Evolutionary conservation across 331 rosid genomes (phyloP), one percentile per base, ranked within the genome.

Genomic region (Malus hybrid): DNA sequence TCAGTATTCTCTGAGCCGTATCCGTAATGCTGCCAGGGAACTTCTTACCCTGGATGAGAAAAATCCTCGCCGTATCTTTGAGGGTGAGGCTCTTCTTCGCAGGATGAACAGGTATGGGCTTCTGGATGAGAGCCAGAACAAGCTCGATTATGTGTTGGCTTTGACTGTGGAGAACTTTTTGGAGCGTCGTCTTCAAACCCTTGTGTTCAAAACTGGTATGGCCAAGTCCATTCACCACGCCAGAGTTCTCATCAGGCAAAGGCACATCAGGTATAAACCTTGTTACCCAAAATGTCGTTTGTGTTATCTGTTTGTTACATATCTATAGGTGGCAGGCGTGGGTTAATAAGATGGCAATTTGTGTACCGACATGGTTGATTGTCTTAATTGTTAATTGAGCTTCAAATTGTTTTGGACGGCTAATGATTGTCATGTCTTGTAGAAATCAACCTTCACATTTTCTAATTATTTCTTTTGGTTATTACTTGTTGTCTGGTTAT

Each of bases 81-180:
- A 82, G 73, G 86, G 86, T 53, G 86, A 82, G 57, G 86, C 86
- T 7, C 86, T 82, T 64, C 77, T 82, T 9, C 46, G 83, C 0
- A 82, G 86, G 50, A 82, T 82, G 86, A 82, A 82, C 73, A 69
- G 86, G 74, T 78, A 74, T 44, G 82, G 86, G 1, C 77, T 82
- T 19, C 65, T 82, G 77, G 85, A 81, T 9, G 85, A 81, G 85
- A 77, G 75, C 75, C 85, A 81, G 67, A 81, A 81, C 85, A 81
- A 82, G 80, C 86, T 82, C 7, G 83, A 82, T 82, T 82, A 82
- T n/a, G 86, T 82, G 63, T 77, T 82, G 64, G 86, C 86, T 2
- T 55, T 82, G 71, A 82, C 86, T 6, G 86, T 82, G 0, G 86
- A 82, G 74, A 82, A 74, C 74, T 82, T 82, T 76, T 82, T 82